Base-by-base conservation (phyloP, 108 stramenopile genomes). In the Aurantiochytrium sp. region DNA sequence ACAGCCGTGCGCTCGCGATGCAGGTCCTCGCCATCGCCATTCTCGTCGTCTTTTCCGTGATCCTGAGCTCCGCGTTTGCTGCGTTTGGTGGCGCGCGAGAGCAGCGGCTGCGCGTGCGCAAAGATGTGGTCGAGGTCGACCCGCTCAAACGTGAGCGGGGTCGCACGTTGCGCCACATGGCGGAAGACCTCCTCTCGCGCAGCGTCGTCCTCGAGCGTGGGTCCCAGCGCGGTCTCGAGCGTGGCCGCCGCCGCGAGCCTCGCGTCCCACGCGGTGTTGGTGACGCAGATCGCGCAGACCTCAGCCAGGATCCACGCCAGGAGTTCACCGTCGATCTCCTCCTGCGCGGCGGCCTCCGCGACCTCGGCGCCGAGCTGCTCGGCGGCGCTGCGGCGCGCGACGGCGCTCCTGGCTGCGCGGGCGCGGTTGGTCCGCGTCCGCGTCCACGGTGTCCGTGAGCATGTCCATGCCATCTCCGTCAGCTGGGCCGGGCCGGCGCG, bases 111-210 rank as follows among this genome's bases (percentile, higher is more conserved):
- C 12, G 73, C 73, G 17, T 48, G 36, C 8, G 21, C 45, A 48
- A 81, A 81, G 17, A 81, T 81, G 45, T 27, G 39, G 3, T 81
- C 73, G n/a, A 81, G 73, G 3, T 81, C 73, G 21, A 81, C 73
- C n/a, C 42, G 42, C 45, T 37, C 73, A 24, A 81, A 48, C 6
- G 73, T 30, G 12, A 81, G 73, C 24, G 34, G 34, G 0, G 27
- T 65, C 19, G 34, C 34, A 10, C 59, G 59, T 24, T 8, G 15
- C 3, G 8, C 10, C 2, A 65, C 59, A 10, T 19, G 24, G 8
- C 34, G 32, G 10, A 65, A 17, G 32, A 65, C 34, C 8, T 65
- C 19, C 19, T 15, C 34, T 6, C 59, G 27, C 34, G 27, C 59
- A 12, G 1, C 32, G 12, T 34, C 34, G 19, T 65, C 59, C 8